Percentiles rank a stretch among this genome's conserved stretches.
Evolutionary conservation across 2,329 filamentous ascomycete genomes (phyloP).

Genomic region (Diaporthe sp.): DNA sequence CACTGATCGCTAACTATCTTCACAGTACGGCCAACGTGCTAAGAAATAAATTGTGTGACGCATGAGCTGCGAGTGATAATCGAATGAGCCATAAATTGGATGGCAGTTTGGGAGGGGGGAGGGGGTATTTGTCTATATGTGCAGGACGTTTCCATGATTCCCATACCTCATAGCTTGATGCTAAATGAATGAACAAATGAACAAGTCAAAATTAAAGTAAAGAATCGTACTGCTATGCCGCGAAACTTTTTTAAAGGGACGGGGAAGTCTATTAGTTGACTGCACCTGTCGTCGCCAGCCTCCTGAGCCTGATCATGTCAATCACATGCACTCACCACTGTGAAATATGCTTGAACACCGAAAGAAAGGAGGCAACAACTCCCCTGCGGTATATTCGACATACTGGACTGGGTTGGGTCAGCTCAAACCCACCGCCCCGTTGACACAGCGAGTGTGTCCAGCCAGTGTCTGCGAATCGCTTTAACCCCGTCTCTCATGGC

Average conservation of each 20-base stretch:
- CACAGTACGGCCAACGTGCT: constrained; percentile 70
- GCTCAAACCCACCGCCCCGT: too few relatives aligned
- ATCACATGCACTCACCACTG: too few relatives aligned
- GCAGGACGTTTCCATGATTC: neutral
- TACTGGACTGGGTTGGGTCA: neutral
- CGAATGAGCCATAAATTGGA: neutral
- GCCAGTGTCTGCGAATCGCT: neutral
- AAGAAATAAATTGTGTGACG: constrained; percentile 48
- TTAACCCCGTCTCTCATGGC: neutral
- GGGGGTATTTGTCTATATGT: neutral
- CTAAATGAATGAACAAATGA: neutral
- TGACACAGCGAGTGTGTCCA: neutral
- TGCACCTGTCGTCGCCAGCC: too few relatives aligned
- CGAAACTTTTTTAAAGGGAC: too few relatives aligned
- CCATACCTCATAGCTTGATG: neutral
- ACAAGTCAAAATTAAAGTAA: neutral
- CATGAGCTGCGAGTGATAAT: neutral
- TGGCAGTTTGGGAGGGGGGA: neutral
- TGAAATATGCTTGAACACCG: too few relatives aligned
- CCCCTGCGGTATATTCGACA: neutral
- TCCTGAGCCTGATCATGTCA: too few relatives aligned
- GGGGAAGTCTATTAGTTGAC: too few relatives aligned
- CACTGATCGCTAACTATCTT: neutral
- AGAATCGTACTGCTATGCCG: neutral
- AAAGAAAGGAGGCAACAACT: neutral